Conservation (phyloP, 2,329 filamentous ascomycete species). For the Fusarium cicatricum region DNA sequence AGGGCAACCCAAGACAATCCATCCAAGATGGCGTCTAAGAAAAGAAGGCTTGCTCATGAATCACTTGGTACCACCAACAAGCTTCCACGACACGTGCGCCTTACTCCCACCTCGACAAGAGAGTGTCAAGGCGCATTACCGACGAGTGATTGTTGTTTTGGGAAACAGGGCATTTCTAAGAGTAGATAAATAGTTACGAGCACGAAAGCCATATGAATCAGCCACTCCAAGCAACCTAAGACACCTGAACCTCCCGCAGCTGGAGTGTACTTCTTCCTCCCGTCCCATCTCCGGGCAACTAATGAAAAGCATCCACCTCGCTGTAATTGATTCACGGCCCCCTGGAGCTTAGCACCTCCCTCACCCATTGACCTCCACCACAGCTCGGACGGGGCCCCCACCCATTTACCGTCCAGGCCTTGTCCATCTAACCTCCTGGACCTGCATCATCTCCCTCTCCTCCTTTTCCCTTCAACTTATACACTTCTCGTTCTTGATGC, state of each 20-base stretch:
- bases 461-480: conserved; percentile 33
- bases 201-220: conserved; percentile 32
- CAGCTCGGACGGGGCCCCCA: too few species aligned
- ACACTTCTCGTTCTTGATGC: conserved; percentile 33
- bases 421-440: conserved; percentile 3
- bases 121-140: too few species aligned
- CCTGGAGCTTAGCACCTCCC: conserved; percentile 19
- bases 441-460: conserved; percentile 35
- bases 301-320: neutral
- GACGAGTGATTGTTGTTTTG: neutral
- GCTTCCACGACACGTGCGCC: neutral
- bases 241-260: neutral
- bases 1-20: too few species aligned
- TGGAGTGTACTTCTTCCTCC: too few species aligned
- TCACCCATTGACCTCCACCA: conserved; percentile 12
- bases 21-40: too few species aligned
- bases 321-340: conserved; percentile 26
- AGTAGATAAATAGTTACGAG: neutral
- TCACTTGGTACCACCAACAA: neutral
- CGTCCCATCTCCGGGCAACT: too few species aligned
- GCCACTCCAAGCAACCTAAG: neutral
- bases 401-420: conserved; percentile 2
- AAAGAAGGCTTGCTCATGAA: conserved; percentile 1
- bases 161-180: neutral
- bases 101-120: neutral